A percentile compares a stretch with the other conserved stretches of the same genome.
Evolutionary conservation across 257 asterid species (phyloP).

Genomic region (Nicotiana noctiflora): DNA sequence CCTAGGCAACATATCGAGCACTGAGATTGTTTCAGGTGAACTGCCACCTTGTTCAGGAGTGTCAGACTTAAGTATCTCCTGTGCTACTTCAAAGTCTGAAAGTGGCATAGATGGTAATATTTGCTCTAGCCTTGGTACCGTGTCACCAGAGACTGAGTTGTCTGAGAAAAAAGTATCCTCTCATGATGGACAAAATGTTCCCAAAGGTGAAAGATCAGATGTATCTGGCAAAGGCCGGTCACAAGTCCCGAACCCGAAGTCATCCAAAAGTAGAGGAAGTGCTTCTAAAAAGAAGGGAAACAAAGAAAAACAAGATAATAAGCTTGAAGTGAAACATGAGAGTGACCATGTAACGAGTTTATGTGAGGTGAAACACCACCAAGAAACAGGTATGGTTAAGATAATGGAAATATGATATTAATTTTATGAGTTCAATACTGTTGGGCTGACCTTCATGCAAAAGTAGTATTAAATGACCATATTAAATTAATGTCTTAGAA

Average conservation of each 20-base stretch:
- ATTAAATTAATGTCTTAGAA: conserved; percentile 28
- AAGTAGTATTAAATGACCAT: not conserved
- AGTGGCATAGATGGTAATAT: conserved; percentile 22
- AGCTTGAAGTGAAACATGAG: conserved; percentile 29
- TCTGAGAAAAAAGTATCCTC: conserved; percentile 26
- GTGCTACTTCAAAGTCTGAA: conserved; percentile 14
- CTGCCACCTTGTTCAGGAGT: conserved; percentile 10
- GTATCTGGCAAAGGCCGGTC: conserved; percentile 36
- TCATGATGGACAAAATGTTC: conserved; percentile 22
- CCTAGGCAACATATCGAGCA: conserved; percentile 9
- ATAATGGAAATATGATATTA: not conserved
- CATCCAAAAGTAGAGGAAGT: conserved; percentile 28
- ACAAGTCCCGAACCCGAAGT: conserved; percentile 24
- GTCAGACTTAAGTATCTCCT: conserved; percentile 10
- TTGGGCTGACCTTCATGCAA: not conserved
- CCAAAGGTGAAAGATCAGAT: conserved; percentile 31
- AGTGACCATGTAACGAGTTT: conserved; percentile 20
- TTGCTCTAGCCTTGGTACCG: conserved; percentile 24
- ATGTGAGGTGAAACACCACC: conserved; percentile 25
- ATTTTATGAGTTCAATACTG: not conserved
- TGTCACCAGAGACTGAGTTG: conserved; percentile 23
- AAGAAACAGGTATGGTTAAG: conserved; percentile 35
- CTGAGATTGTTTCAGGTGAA: conserved; percentile 15
- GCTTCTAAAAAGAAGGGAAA: conserved; percentile 40
- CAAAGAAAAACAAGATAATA: conserved; percentile 20